Conservation (phyloP, 176 grass and related monocot species). For the Aegilops bicornis region DNA sequence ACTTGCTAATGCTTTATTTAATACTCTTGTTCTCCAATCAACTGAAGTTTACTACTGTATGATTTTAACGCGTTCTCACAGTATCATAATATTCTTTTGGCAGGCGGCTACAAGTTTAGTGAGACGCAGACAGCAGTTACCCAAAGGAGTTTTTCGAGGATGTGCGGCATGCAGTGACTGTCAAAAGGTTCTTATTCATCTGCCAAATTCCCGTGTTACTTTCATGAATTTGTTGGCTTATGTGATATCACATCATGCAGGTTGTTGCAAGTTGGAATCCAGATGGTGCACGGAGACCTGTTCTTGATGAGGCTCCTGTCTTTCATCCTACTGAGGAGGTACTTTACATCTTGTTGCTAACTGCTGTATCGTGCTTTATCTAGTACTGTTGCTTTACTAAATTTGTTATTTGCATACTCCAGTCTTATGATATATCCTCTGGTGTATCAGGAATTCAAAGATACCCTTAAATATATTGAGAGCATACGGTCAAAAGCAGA, state of each 20-base stretch:
- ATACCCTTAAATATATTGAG: constrained; percentile 86
- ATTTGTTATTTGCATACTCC: not conserved
- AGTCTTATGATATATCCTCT: constrained; percentile 28
- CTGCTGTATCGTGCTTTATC: not conserved
- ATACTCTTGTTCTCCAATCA: constrained; percentile 30
- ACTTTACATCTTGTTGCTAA: constrained; percentile 26
- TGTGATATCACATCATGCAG: constrained; percentile 35
- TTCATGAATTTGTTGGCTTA: constrained; percentile 20
- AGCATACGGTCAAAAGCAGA: constrained; percentile 69
- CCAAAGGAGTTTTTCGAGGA: constrained; percentile 91
- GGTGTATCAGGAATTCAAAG: constrained; percentile 72
- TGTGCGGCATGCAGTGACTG: constrained; percentile 63
- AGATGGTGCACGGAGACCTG: constrained; percentile 50
- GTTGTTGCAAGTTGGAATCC: constrained; percentile 85
- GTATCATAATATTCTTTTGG: constrained; percentile 14
- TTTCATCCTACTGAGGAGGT: constrained; percentile 94
- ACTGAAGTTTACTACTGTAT: not conserved
- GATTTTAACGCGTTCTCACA: constrained; percentile 23
- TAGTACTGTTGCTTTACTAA: not conserved
- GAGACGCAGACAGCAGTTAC: constrained; percentile 42
- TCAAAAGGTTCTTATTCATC: constrained; percentile 59
- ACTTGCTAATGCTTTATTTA: constrained; percentile 18
- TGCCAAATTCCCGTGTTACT: constrained; percentile 8
- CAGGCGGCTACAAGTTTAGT: constrained; percentile 52
- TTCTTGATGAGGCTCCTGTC: constrained; percentile 82